Base-by-base conservation (phyloP, 106 monocot genomes). In the Platanthera zijinensis region DNA sequence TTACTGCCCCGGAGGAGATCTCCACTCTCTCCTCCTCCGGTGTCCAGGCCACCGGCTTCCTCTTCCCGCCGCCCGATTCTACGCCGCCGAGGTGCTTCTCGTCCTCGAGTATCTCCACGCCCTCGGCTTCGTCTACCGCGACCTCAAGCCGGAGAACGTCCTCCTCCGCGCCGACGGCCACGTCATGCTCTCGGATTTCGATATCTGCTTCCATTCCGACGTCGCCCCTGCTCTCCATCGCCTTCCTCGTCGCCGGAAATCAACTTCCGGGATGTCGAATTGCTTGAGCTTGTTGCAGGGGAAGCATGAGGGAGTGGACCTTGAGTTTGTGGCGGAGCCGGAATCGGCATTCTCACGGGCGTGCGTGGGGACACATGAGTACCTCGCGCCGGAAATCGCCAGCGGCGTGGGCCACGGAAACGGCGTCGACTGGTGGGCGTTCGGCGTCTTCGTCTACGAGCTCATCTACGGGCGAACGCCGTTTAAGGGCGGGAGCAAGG, bases 371-470 rank as follows among this genome's bases (percentile, higher is more conserved):
- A 95, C 95, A 3, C 95, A 95, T 76, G 95, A 95, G 82, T 95
- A 95, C 82, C 72, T 92, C 22, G 86, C 95, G 5, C 95, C 95
- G 22, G 95, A 95, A 83, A 78, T 95, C 39, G 74, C 88, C 17
- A 67, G 72, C 56, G 76, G 87, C 2, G 69, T 48, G 10, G 89
- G 92, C 12, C 92, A 95, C 75, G 92, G 92, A 48, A 86, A 78
- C 62, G 92, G 81, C 10, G 90, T 95, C 9, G 95, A 95, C 83
- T 95, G 95, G 95, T 95, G 95, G 95, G 95, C 95, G 5, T 95
- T 92, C 57, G 95, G 95, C 5, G 86, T 95, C 6, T 90, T 95
- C 68, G 8, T 95, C 12, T 95, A 90, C 80, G 95, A 95, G 90
- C 86, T 95, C 10, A n/a, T 95, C 3, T 90, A 86, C 50, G 95